These are phyloP conservation scores for Ceratocystis ficicola DNA, from an alignment of 2,329 filamentous ascomycete genomes.

Conservation along the genomic window DNA sequence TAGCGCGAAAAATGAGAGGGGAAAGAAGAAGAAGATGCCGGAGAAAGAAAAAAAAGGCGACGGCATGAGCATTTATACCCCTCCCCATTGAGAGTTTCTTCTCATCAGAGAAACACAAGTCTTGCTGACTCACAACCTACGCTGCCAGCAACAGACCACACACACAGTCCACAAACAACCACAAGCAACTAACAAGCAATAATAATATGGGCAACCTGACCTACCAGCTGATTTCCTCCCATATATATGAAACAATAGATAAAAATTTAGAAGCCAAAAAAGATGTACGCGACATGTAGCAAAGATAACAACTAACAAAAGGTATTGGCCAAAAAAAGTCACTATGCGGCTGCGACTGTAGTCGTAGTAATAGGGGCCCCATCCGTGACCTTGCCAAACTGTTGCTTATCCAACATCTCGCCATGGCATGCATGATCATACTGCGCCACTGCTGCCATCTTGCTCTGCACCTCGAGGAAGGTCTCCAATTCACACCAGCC, in stretches of 20 bases:
- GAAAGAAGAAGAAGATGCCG: neutral
- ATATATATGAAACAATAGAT: neutral
- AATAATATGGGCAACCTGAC: neutral
- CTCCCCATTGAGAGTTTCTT: neutral
- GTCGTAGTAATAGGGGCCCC: constrained; percentile 28
- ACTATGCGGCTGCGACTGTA: constrained; percentile 23
- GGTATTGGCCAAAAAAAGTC: constrained; percentile 22
- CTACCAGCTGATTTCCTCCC: neutral
- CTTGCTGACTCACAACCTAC: neutral
- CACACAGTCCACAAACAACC: neutral
- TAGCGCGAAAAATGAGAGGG: neutral
- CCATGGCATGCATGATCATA: constrained; percentile 58
- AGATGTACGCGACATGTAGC: neutral
- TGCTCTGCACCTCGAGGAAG: constrained; percentile 51
- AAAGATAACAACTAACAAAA: constrained; percentile 17
- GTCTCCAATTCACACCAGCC: constrained; percentile 65
- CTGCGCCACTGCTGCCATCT: constrained; percentile 44
- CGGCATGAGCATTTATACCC: neutral
- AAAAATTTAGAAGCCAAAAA: neutral
- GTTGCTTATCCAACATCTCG: constrained; percentile 30
- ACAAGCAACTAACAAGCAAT: neutral
- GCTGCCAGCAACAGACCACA: neutral
- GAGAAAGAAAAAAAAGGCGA: neutral
- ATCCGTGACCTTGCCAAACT: constrained; percentile 33
- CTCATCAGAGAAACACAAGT: neutral